Evolutionary conservation across 2,329 filamentous ascomycete genomes (phyloP).

Genomic region (Aspergillus oerlinghausenensis): DNA sequence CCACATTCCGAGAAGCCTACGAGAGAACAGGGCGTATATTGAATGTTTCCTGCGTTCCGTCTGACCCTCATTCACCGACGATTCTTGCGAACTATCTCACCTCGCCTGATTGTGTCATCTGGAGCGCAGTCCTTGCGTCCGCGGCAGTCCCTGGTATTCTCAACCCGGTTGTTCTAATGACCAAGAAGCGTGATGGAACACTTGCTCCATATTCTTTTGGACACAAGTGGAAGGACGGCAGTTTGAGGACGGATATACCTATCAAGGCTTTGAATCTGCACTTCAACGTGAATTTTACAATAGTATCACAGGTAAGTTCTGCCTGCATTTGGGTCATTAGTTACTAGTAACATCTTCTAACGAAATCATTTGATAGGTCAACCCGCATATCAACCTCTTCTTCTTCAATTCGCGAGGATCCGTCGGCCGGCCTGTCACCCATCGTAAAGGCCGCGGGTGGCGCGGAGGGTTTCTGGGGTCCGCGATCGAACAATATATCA

Average conservation of each 20-base stretch:
- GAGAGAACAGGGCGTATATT: conserved; percentile 88
- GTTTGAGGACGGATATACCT: conserved; percentile 88
- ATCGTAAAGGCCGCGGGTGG: conserved; percentile 90
- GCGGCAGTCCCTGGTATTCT: conserved; percentile 94
- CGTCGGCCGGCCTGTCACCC: conserved; percentile 88
- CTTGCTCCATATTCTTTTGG: conserved; percentile 91
- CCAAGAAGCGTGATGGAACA: conserved; percentile 71
- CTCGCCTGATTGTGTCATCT: conserved; percentile 93
- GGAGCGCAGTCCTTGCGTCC: conserved; percentile 92
- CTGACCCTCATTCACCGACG: conserved; percentile 86
- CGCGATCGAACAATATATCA: conserved; percentile 89
- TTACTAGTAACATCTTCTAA: conserved; percentile 22
- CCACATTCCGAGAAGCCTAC: conserved; percentile 94
- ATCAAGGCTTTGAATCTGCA: conserved; percentile 90
- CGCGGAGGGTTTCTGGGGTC: conserved; percentile 90
- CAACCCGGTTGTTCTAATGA: conserved; percentile 91
- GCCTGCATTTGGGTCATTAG: not conserved
- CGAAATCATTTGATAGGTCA: conserved; percentile 59
- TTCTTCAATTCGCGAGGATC: conserved; percentile 94
- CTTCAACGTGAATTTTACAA: conserved; percentile 97
- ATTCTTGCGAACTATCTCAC: conserved; percentile 96
- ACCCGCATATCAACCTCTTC: conserved; percentile 97
- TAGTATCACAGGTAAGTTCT: conserved; percentile 58
- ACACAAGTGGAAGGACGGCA: conserved; percentile 99
- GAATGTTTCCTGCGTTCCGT: conserved; percentile 93